Percentiles rank a stretch among this genome's conserved stretches.
These are phyloP conservation scores for Smittium mucronatum DNA, from an alignment of 371 early-diverging fungal species.

Conservation along the genomic window DNA sequence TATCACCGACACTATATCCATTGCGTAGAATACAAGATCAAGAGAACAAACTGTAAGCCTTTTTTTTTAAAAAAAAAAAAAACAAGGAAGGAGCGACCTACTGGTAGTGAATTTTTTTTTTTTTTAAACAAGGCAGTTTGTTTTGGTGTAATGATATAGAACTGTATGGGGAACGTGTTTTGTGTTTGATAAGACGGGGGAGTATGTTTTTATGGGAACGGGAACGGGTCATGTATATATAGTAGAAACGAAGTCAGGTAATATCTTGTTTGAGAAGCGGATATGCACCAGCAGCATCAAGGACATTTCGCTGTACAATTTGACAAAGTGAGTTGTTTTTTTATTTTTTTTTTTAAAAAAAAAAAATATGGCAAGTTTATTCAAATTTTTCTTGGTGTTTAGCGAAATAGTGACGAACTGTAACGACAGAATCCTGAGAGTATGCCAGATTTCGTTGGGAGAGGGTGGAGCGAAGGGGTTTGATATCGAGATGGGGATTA, in stretches of 20 bases:
- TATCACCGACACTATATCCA: background rate
- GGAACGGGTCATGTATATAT: conserved; percentile 24
- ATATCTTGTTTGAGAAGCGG: conserved; percentile 13
- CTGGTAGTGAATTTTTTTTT: too few species aligned
- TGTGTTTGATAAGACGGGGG: conserved; percentile 30
- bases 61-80: too few species aligned
- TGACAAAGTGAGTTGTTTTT: background rate
- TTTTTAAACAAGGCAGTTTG: too few species aligned
- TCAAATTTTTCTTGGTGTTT: too few species aligned
- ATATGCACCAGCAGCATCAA: conserved; percentile 23
- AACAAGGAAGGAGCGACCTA: too few species aligned
- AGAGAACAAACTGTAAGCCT: too few species aligned
- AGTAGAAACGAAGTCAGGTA: conserved; percentile 15
- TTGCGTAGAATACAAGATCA: background rate
- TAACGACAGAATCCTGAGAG: conserved; percentile 23
- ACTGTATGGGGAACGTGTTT: conserved; percentile 29
- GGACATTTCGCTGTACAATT: conserved; percentile 1
- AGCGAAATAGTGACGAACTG: conserved; percentile 30
- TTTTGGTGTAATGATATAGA: too few species aligned
- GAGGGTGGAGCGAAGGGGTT: conserved; percentile 15
- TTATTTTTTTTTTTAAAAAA: background rate
- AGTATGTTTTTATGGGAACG: conserved; percentile 29
- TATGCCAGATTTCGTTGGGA: conserved; percentile 27
- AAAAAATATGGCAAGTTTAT: too few species aligned
- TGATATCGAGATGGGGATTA: conserved; percentile 38